Conservation (phyloP, 306 rosid species). For the Hippophae gyantsensis region DNA sequence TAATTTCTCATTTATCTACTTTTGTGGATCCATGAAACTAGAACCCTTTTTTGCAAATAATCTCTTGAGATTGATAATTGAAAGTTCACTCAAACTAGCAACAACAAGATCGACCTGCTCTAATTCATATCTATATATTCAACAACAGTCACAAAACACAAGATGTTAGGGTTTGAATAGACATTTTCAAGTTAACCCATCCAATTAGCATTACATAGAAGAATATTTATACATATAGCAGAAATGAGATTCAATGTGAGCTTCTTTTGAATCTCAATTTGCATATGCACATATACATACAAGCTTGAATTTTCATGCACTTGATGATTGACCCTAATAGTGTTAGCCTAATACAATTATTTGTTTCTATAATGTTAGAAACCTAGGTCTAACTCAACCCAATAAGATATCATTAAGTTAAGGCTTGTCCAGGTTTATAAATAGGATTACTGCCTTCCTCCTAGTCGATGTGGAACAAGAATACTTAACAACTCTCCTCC, state of each 20-base stretch:
- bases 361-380: background rate
- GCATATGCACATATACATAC: no score
- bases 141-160: background rate
- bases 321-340: background rate
- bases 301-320: no score
- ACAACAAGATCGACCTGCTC: constrained; percentile 97
- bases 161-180: background rate
- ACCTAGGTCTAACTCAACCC: constrained; percentile 15
- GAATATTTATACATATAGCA: background rate
- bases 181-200: background rate
- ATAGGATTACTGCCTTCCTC: no score
- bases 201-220: background rate
- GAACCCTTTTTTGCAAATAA: constrained; percentile 41
- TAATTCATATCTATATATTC: constrained; percentile 64
- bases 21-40: constrained; percentile 60
- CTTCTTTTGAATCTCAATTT: no score
- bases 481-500: no score
- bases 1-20: constrained; percentile 63
- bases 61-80: constrained; percentile 88
- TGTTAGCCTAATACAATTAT: background rate
- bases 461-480: no score
- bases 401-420: no score
- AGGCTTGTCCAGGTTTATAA: no score
- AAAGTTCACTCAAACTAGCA: constrained; percentile 75
- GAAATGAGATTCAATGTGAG: no score